phyloP scores from a whole-genome alignment of 139 green algal genomes.

The Chlorella sorokiniana region DNA sequence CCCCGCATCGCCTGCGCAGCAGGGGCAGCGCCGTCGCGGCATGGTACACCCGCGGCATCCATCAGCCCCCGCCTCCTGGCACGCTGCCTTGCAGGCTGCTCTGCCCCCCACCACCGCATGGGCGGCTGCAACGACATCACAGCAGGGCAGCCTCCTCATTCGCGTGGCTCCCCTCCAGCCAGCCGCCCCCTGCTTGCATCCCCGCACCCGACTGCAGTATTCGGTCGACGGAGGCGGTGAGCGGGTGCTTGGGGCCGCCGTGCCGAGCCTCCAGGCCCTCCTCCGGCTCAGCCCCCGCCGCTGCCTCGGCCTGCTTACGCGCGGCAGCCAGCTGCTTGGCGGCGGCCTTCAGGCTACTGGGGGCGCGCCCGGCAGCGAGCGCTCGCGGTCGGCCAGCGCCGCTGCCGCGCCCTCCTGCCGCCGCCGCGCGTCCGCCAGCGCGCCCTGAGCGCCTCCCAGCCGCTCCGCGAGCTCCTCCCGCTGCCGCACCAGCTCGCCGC shows the following conservation, averaged over 20 bases:
- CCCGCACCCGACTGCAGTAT: slow-evolving; percentile 27
- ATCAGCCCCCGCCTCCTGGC: not conserved
- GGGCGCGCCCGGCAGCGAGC: not conserved
- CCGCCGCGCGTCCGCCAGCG: not conserved
- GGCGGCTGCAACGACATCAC: not conserved
- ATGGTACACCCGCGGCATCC: not conserved
- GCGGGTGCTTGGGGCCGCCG: slow-evolving; percentile 11
- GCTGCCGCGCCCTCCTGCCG: slow-evolving; percentile 15
- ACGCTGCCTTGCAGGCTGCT: not conserved
- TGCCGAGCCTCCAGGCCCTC: slow-evolving; percentile 26
- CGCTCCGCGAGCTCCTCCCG: slow-evolving; percentile 35
- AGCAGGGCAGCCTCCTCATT: too few species aligned
- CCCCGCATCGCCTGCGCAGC: slow-evolving; percentile 17
- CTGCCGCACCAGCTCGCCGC: slow-evolving; percentile 12
- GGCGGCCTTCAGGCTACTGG: slow-evolving; percentile 20
- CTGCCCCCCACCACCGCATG: too few species aligned
- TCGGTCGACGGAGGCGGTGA: slow-evolving; percentile 22
- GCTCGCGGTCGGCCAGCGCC: slow-evolving; percentile 14
- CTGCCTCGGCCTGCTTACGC: not conserved
- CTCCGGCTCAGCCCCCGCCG: slow-evolving; percentile 22
- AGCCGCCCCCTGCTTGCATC: not conserved
- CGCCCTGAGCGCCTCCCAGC: not conserved
- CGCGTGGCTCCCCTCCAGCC: not conserved
- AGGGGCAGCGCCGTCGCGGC: not conserved
- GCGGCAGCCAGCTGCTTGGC: slow-evolving; percentile 20